These are phyloP conservation scores for Pseudisothecium myosuroides DNA, from an alignment of 225 moss, liverwort and hornwort species.

Conservation along the genomic window DNA sequence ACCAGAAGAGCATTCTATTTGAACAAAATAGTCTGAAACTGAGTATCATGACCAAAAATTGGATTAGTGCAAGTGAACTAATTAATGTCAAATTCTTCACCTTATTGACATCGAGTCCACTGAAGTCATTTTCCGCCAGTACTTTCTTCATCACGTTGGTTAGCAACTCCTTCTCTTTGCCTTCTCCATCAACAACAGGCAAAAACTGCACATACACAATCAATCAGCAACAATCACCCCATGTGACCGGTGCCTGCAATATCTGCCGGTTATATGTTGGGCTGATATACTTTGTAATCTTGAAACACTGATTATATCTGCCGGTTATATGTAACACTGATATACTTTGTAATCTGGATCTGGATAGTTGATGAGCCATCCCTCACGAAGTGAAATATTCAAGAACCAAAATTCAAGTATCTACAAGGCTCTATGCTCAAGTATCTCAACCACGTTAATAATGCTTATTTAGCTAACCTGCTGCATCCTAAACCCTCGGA, in stretches of 20 bases:
- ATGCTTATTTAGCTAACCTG: background rate
- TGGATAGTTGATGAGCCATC: background rate
- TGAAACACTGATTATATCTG: background rate
- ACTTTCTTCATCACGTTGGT: conserved; percentile 76
- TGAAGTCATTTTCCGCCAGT: conserved; percentile 66
- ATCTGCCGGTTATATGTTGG: background rate
- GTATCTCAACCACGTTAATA: background rate
- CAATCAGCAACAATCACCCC: background rate
- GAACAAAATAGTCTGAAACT: background rate
- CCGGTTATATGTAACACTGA: background rate
- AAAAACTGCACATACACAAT: conserved; percentile 56
- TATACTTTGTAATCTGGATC: background rate
- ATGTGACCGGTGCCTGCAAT: background rate
- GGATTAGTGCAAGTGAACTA: background rate
- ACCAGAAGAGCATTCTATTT: background rate
- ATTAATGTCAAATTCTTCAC: conserved; percentile 9
- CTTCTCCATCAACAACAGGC: conserved; percentile 78
- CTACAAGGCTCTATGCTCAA: background rate
- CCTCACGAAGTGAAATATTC: background rate
- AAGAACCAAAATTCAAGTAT: background rate
- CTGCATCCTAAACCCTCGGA: background rate
- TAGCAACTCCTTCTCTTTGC: conserved; percentile 74
- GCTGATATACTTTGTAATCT: background rate
- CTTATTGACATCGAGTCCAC: conserved; percentile 81
- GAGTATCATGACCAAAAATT: background rate